Percentiles rank a stretch among this genome's conserved stretches.
phyloP scores from a whole-genome alignment of 2,329 filamentous ascomycete species.

The Alternaria sp. region DNA sequence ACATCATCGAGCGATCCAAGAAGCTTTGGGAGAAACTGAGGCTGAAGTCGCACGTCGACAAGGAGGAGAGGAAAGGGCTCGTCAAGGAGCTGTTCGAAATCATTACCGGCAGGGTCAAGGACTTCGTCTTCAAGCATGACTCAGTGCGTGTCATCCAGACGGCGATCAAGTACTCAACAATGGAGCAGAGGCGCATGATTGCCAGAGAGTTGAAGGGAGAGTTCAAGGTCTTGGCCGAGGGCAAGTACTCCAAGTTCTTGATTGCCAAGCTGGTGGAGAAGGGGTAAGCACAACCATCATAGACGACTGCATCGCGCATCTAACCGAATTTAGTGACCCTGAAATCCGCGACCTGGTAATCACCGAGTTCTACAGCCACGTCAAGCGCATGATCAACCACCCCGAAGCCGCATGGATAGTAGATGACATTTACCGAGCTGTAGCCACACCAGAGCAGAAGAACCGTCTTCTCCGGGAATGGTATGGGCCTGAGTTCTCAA shows the following conservation, averaged over 20 bases:
- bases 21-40: conserved; percentile 96
- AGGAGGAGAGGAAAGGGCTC: conserved; percentile 84
- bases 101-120: conserved; percentile 88
- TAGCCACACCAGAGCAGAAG: conserved; percentile 87
- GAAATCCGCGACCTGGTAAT: conserved; percentile 90
- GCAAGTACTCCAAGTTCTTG: conserved; percentile 96
- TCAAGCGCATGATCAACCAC: conserved; percentile 93
- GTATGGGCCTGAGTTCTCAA: conserved; percentile 92
- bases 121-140: conserved; percentile 98
- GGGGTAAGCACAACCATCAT: conserved; percentile 52
- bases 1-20: conserved; percentile 87
- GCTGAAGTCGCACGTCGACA: conserved; percentile 90
- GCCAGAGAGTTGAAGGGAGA: conserved; percentile 85
- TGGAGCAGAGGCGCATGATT: conserved; percentile 85
- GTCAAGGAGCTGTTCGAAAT: conserved; percentile 91
- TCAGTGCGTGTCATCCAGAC: conserved; percentile 96
- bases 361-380: conserved; percentile 92
- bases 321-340: conserved; percentile 65
- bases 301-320: not conserved
- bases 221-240: conserved; percentile 87
- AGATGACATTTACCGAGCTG: conserved; percentile 92
- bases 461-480: conserved; percentile 87
- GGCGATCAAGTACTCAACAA: conserved; percentile 92
- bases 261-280: conserved; percentile 96
- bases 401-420: conserved; percentile 97